phyloP scores from a whole-genome alignment of 768 basidiomycete genomes.

The Naganishia randhawae region DNA sequence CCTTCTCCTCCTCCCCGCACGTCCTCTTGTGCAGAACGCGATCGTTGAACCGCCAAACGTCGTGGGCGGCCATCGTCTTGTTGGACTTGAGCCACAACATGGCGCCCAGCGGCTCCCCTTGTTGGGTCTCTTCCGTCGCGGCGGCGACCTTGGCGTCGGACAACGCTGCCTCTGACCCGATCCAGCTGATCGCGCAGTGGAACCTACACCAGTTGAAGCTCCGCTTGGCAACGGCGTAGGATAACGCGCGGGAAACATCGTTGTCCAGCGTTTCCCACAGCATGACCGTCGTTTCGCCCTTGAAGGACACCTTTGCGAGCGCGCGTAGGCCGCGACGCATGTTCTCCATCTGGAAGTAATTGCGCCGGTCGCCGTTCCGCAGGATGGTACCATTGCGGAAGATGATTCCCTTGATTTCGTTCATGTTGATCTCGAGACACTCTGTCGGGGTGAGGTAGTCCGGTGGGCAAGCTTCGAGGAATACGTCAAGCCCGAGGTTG shows the following conservation, averaged over 20 bases:
- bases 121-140: background rate
- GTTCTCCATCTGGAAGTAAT: background rate
- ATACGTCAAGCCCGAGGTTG: background rate
- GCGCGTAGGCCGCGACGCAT: background rate
- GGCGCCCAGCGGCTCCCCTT: background rate
- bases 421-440: background rate
- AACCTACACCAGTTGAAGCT: background rate
- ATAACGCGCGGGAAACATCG: background rate
- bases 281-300: background rate
- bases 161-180: background rate
- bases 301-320: background rate
- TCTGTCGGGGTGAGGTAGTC: background rate
- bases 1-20: background rate
- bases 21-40: background rate
- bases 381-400: background rate
- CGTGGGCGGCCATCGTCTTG: background rate
- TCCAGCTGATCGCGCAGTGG: background rate
- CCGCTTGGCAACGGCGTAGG: background rate
- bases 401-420: background rate
- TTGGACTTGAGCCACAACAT: background rate
- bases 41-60: background rate
- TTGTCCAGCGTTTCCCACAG: background rate
- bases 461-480: background rate
- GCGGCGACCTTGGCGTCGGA: background rate
- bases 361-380: background rate